Conservation (phyloP, 2,329 filamentous ascomycete genomes). For the Claviceps monticola region DNA sequence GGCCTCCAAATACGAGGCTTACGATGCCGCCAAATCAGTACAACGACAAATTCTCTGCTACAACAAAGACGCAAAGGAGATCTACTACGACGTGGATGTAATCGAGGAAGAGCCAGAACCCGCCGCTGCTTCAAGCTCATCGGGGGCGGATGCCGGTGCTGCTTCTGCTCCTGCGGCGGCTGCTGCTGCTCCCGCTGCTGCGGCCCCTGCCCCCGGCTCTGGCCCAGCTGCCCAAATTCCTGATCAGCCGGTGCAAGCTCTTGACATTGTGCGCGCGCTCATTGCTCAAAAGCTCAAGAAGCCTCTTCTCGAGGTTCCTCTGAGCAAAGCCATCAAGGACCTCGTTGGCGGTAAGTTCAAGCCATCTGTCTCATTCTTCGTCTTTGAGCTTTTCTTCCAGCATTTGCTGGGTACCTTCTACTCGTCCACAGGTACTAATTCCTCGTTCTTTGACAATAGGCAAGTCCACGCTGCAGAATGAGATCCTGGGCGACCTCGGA, state of each 20-base stretch:
- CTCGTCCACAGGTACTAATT: conserved; percentile 4
- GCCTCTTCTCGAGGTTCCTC: conserved; percentile 69
- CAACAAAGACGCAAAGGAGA: conserved; percentile 98
- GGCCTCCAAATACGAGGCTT: conserved; percentile 94
- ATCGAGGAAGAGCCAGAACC: conserved; percentile 77
- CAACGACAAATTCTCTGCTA: conserved; percentile 97
- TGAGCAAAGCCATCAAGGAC: conserved; percentile 97
- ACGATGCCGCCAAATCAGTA: conserved; percentile 91
- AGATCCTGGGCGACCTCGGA: conserved; percentile 92
- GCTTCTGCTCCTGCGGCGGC: conserved; percentile 32
- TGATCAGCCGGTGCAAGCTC: conserved; percentile 74
- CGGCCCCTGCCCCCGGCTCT: conserved; percentile 52
- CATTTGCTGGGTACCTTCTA: neutral
- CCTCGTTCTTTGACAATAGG: conserved; percentile 35
- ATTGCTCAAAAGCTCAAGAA: conserved; percentile 99
- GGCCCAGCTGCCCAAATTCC: conserved; percentile 79
- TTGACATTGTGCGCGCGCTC: conserved; percentile 78
- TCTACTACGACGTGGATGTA: conserved; percentile 97
- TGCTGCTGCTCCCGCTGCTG: conserved; percentile 39
- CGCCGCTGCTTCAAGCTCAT: conserved; percentile 31
- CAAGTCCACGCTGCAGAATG: conserved; percentile 97
- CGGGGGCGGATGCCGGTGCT: conserved; percentile 38
- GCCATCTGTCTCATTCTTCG: too few relatives aligned
- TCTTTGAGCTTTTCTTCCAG: neutral
- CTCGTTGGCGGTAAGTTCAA: conserved; percentile 72